Evolutionary conservation across 441 rosid species (phyloP), one percentile per base, ranked within the genome.

Genomic region (Brassica hybrid): DNA sequence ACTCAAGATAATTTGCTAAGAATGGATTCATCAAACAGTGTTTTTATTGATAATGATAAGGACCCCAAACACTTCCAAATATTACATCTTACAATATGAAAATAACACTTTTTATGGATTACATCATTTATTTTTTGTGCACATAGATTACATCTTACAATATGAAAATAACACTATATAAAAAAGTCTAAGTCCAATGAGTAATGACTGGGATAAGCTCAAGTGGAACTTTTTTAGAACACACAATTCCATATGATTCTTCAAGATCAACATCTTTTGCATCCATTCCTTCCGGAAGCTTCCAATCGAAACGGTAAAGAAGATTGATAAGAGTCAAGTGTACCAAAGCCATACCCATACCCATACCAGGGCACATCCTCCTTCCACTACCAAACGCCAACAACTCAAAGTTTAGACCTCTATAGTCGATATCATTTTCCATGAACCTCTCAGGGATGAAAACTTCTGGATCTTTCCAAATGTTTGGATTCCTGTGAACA

Each of bases 301-400:
- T 52, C 58, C 58, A 52, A 7, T 52, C 58, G 3, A 52, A 52
- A 52, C 58, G 58, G 21, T 52, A 52, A 52, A 52, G 58, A 52
- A 52, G 58, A 16, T 52, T 52, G 58, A 52, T 52, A 52, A 48
- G 54, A 13, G 54, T n/a, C 54, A 48, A 48, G 54, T 48, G 54
- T 48, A 48, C 54, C 54, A 48, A 52, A 52, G 58, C 58, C 58
- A 52, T 52, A 52, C 58, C 58, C 19, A 52, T 52, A 16, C 58
- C 58, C 58, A 52, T 52, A 52, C 58, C 58, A 52, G 58, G 58
- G 19, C 58, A 52, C 58, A 52, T 52, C 21, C 58, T 52, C 58
- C 58, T 52, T 14, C 58, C 58, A 7, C 58, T 16, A 52, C 58
- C 58, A 52, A 52, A 52, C 19, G 58, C 58, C 58, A 52, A 52